Conservation (phyloP, 306 rosid genomes). For the Argentina anserina region DNA sequence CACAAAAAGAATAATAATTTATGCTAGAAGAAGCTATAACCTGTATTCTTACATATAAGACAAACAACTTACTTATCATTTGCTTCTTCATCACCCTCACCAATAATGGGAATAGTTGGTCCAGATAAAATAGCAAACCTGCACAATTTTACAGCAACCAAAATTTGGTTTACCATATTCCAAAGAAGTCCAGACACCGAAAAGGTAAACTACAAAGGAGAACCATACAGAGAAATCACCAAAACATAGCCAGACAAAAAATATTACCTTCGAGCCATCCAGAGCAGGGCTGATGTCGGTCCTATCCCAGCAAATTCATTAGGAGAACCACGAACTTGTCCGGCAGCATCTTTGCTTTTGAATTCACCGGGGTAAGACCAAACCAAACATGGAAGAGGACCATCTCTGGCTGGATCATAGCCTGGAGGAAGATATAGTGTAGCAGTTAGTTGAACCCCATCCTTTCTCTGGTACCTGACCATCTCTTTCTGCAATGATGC, state of each 20-base stretch:
- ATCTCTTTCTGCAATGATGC: slow-evolving; percentile 92
- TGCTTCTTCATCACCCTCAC: slow-evolving; percentile 94
- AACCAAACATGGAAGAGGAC: slow-evolving; percentile 91
- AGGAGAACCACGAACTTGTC: slow-evolving; percentile 99
- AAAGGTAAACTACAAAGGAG: slow-evolving; percentile 12
- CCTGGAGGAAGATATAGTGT: slow-evolving; percentile 93
- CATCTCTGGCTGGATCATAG: slow-evolving; percentile 79
- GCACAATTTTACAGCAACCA: slow-evolving; percentile 39
- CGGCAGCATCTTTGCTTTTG: slow-evolving; percentile 98
- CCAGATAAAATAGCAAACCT: slow-evolving; percentile 95
- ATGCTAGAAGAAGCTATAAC: slow-evolving; percentile 6
- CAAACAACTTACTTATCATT: slow-evolving; percentile 71
- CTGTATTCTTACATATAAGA: slow-evolving; percentile 5
- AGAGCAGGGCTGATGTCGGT: slow-evolving; percentile 91
- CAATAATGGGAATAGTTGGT: slow-evolving; percentile 95
- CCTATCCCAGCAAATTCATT: slow-evolving; percentile 98
- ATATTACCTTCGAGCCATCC: slow-evolving; percentile 85
- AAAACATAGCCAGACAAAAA: slow-evolving; percentile 15
- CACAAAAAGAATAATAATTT: neutral
- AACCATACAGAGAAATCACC: neutral
- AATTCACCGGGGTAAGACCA: slow-evolving; percentile 99
- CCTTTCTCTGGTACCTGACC: slow-evolving; percentile 93
- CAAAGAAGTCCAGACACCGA: slow-evolving; percentile 3
- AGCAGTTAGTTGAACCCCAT: slow-evolving; percentile 96
- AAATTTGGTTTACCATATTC: slow-evolving; percentile 27